These are phyloP conservation scores for Musa troglodytarum DNA, from an alignment of 176 grass and related monocot genomes.

Conservation along the genomic window DNA sequence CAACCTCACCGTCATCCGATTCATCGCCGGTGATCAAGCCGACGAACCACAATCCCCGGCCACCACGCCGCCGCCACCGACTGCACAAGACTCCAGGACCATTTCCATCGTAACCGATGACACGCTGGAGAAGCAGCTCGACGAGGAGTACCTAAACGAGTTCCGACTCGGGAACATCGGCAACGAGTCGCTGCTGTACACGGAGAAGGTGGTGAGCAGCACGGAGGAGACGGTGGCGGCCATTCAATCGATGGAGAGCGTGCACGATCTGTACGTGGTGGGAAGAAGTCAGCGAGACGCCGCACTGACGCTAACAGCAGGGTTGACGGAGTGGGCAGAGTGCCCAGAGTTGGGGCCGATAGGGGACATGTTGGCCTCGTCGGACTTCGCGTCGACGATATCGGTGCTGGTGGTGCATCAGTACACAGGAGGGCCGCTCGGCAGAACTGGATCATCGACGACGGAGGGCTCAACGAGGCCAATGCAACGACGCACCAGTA, in stretches of 20 bases:
- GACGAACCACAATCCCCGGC: too few relatives aligned
- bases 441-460: not conserved
- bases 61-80: not conserved
- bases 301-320: constrained; percentile 37
- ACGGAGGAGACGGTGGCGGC: constrained; percentile 63
- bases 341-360: constrained; percentile 80
- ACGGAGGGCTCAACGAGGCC: constrained; percentile 1
- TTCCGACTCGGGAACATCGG: constrained; percentile 40
- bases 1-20: constrained; percentile 44
- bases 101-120: constrained; percentile 28
- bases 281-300: constrained; percentile 44
- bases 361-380: constrained; percentile 73
- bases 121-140: constrained; percentile 39
- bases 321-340: constrained; percentile 68
- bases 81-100: constrained; percentile 17
- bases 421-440: constrained; percentile 29
- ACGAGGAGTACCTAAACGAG: constrained; percentile 67
- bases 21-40: constrained; percentile 33
- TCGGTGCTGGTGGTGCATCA: constrained; percentile 78
- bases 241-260: constrained; percentile 45
- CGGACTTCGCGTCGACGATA: constrained; percentile 56
- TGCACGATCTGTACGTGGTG: constrained; percentile 64
- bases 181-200: constrained; percentile 36
- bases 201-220: constrained; percentile 32
- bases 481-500: constrained; percentile 40